phyloP scores from a whole-genome alignment of 139 green algal species.

The Nannochloris sp. region DNA sequence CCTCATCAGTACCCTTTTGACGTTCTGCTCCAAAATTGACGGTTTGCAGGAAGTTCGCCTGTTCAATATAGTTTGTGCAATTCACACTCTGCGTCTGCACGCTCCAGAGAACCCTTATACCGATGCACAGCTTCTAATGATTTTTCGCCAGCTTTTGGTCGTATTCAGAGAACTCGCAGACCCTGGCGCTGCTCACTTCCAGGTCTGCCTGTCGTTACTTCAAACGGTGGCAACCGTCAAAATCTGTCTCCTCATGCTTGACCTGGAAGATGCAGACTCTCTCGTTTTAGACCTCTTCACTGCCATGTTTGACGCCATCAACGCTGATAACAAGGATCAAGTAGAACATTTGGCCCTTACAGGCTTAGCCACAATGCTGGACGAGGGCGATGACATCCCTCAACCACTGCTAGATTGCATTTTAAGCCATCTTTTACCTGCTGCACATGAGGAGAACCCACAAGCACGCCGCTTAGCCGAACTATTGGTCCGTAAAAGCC shows the following conservation, averaged over 20 bases:
- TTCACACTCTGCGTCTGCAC: conserved; percentile 44
- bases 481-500: conserved; percentile 38
- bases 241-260: conserved; percentile 51
- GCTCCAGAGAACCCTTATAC: conserved; percentile 55
- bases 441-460: conserved; percentile 15
- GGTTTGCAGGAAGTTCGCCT: conserved; percentile 51
- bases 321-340: conserved; percentile 27
- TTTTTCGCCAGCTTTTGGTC: conserved; percentile 46
- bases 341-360: conserved; percentile 14
- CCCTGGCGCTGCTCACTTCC: conserved; percentile 33
- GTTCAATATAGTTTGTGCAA: conserved; percentile 38
- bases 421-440: conserved; percentile 40
- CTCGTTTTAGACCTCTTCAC: conserved; percentile 33
- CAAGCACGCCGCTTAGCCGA: conserved; percentile 24
- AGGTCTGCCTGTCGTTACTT: conserved; percentile 41
- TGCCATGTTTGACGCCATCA: conserved; percentile 40
- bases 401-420: conserved; percentile 56
- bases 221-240: conserved; percentile 45
- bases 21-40: not conserved
- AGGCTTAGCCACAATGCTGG: conserved; percentile 40
- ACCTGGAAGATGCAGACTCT: conserved; percentile 37
- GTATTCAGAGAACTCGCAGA: conserved; percentile 42
- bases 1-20: not conserved
- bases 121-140: conserved; percentile 36
- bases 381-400: conserved; percentile 53